Evolutionary conservation across 108 stramenopile species (phyloP), one percentile per base, ranked within the genome.

Genomic region (Discostella stelligeroides): DNA sequence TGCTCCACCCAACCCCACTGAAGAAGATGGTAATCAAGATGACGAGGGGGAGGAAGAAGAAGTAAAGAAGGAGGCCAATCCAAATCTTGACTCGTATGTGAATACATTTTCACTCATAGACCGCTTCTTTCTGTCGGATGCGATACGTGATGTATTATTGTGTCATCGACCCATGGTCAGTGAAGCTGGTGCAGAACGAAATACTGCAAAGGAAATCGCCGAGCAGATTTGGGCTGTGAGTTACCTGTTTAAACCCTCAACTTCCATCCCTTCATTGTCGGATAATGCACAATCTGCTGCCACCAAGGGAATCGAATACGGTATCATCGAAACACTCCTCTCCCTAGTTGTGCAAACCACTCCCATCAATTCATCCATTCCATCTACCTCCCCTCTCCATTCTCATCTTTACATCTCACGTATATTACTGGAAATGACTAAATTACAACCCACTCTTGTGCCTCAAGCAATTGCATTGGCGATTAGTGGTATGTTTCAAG

Each of bases 361-460:
- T 21, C 78, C 71, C 13, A 55, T 68, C 45, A 75, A 63, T n/a
- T 74, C 73, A 28, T 50, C 47, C 29, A 48, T 49, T 7, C 66
- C 75, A 18, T 73, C 77, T 7, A 48, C 67, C 17, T 74, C 76
- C 10, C 72, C 76, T 0, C 62, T 86, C 0, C 53, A 72, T 46
- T 53, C 70, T 30, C 84, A 83, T 46, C 49, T 82, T 8, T 89
- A 80, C 46, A 43, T 95, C 17, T 85, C 88, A 4, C 86, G 93
- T 8, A 85, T 95, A 0, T 71, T 95, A 54, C 60, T 95, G 66
- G 93, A 95, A 66, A 58, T 95, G 61, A 86, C 79, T 0, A 86
- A 89, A 24, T 72, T 92, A 48, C 82, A 88, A 55, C 93, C 93
- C 10, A 60, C 72, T 4, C 48, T 84, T 10, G 59, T 95, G 21